Base-by-base conservation (phyloP, 495 filamentous ascomycete species). In the Penicillium crystallinum region DNA sequence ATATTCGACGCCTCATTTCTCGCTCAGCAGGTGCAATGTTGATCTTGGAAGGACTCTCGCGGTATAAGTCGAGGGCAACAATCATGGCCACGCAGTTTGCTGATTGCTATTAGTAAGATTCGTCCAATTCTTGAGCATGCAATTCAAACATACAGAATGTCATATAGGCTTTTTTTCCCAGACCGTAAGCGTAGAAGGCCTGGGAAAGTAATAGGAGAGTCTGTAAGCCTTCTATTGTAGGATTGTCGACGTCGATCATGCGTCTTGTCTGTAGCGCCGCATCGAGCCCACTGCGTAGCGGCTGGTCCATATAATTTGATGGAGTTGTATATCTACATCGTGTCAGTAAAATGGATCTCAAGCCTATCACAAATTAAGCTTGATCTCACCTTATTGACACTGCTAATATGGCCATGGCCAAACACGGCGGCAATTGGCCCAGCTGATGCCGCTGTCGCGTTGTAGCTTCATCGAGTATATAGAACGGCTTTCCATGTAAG, bases 101-200 rank as follows among this genome's bases (percentile, higher is more conserved):
- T 91, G 55, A 7, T 41, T 10, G 46, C 19, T 17, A 30, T 58
- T 44, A 61, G 63, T 23, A 0, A 8, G 3, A 2, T 22, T 34
- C 30, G 46, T 17, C 46, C 14, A 18, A 46, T 48, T 38, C 56
- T 34, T 38, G 39, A 37, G 25, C 40, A 31, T 19, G 29, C 17
- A 4, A 29, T 37, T 7, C 29, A 14, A 5, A 43, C 79, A 6
- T 81, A 90, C 87, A 78, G 37, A 95, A 69, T 17, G 88, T 77
- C 89, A 95, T 95, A 58, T 89, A 92, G 1, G 86, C 83, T 65
- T 87, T 90, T 71, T 88, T 91, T 19, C 89, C 86, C 56, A 85
- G 81, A n/a, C 89, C 88, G 21, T 81, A 75, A 15, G 87, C 88
- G 41, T 83, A 90, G 59, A 81, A 88, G 2, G 86, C 82, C 60